Evolutionary conservation across 257 asterid genomes (phyloP).

Genomic region (Striga asiatica): DNA sequence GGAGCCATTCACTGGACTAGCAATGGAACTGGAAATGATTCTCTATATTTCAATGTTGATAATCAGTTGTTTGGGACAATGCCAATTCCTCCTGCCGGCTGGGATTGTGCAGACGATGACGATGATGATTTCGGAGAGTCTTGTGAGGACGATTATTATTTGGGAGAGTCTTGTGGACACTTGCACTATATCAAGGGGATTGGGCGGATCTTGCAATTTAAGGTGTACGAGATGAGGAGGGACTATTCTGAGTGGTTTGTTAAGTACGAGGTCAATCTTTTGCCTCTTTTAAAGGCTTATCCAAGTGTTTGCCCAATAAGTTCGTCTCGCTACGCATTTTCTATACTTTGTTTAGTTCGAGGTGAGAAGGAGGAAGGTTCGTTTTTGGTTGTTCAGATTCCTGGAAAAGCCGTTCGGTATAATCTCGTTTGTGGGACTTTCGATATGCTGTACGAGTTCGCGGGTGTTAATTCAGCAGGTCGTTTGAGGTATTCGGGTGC

Average conservation of each 20-base stretch:
- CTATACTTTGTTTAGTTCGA: background rate
- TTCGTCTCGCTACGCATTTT: background rate
- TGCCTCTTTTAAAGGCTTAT: background rate
- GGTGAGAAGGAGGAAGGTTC: background rate
- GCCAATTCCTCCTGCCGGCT: background rate
- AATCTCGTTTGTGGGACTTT: background rate
- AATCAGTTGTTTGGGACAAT: too few species aligned
- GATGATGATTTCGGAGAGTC: background rate
- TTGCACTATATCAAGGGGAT: background rate
- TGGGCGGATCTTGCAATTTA: background rate
- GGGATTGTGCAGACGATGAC: background rate
- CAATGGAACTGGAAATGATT: background rate
- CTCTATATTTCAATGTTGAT: slow-evolving; percentile 12
- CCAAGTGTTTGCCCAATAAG: background rate
- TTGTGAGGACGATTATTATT: background rate
- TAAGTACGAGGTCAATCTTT: slow-evolving; percentile 20
- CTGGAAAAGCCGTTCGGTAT: background rate
- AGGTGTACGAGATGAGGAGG: background rate
- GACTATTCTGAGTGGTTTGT: slow-evolving; percentile 15
- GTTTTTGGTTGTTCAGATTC: background rate
- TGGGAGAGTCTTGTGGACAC: background rate
- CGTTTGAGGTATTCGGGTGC: background rate
- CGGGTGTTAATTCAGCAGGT: background rate
- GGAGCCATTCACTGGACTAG: slow-evolving; percentile 24
- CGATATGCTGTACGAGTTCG: background rate